Evolutionary conservation across 805 yeast genomes (phyloP).

Genomic region (Clavispora vitiphila): DNA sequence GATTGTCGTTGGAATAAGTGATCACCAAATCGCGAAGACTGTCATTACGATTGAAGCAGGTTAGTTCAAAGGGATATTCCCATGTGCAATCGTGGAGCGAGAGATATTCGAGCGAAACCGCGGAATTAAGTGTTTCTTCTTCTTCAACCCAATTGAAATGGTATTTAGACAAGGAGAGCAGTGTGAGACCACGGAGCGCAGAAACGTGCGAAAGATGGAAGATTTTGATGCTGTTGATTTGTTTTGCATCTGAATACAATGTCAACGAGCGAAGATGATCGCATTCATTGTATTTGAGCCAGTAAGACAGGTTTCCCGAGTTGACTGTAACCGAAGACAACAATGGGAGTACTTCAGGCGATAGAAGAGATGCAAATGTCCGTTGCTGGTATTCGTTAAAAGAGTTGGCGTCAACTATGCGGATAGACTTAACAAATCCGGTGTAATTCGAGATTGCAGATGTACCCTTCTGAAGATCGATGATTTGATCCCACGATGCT

Average conservation of each 20-base stretch:
- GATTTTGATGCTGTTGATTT: slow-evolving; percentile 16
- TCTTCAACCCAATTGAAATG: slow-evolving; percentile 38
- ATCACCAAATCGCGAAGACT: slow-evolving; percentile 21
- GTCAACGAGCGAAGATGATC: slow-evolving; percentile 17
- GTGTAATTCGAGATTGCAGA: neutral
- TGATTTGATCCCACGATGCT: slow-evolving; percentile 23
- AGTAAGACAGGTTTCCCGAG: slow-evolving; percentile 33
- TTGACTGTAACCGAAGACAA: slow-evolving; percentile 24
- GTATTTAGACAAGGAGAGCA: slow-evolving; percentile 35
- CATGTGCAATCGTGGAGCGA: slow-evolving; percentile 45
- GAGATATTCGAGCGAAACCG: slow-evolving; percentile 20
- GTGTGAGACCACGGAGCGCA: slow-evolving; percentile 28
- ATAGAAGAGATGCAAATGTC: slow-evolving; percentile 16
- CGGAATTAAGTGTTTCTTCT: slow-evolving; percentile 9
- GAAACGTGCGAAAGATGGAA: slow-evolving; percentile 43
- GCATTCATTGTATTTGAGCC: slow-evolving; percentile 34
- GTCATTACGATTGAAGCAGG: slow-evolving; percentile 26
- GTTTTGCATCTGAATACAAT: slow-evolving; percentile 20
- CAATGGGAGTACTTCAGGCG: slow-evolving; percentile 18
- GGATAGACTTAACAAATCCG: slow-evolving; percentile 1
- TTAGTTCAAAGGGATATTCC: slow-evolving; percentile 51
- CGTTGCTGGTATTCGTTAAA: slow-evolving; percentile 28
- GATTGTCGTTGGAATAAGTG: slow-evolving; percentile 22
- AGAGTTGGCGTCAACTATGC: slow-evolving; percentile 8
- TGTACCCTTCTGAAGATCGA: slow-evolving; percentile 1